Base-by-base conservation (phyloP, 2,329 filamentous ascomycete genomes). In the Aspergillus pseudoterreus region DNA sequence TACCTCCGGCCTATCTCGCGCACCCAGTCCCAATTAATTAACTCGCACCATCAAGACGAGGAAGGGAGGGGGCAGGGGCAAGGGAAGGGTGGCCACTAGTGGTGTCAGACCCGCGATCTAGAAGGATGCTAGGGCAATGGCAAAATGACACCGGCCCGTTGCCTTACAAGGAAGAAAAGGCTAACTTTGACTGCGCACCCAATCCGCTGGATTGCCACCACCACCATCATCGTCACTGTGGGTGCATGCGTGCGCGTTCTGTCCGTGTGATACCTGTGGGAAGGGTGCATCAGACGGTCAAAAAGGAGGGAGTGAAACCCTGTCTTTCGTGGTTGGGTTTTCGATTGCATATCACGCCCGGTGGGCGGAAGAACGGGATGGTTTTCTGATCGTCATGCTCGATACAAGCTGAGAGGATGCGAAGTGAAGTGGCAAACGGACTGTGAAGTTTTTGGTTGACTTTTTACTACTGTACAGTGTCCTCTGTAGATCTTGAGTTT, bases 181-280 rank as follows among this genome's bases (percentile, higher is more conserved):
- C 19, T 51, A 43, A 43, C 33, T 42, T 19, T 19, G 17, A 10
- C 6, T 22, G 42, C 15, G 33, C 38, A 50, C 45, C 43, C 21
- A 45, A 52, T 45, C 45, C 24, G 47, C 39, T 51, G 50, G 52
- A 53, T 60, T 57, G 57, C 57, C 57, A 55, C 53, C 50, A 49
- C 35, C 33, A n/a, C 39, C 11, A 19, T 32, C 35, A 38, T 38
- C 35, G 15, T 38, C 35, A 38, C n/a, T 38, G 51, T 59, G 52
- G 52, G 54, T 56, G 49, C 53, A 54, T 50, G 47, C 15, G 38
- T 56, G 56, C 47, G 51, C 54, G 50, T 57, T 47, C 52, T 51
- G 50, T 48, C 46, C 43, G 45, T 48, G 43, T 41, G 48, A 49
- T 49, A 45, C 30, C 32, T 47, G 27, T 53, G 35, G 42, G 52